These are phyloP conservation scores for Fraxinus anomala DNA, from an alignment of 257 asterid genomes.

Conservation along the genomic window DNA sequence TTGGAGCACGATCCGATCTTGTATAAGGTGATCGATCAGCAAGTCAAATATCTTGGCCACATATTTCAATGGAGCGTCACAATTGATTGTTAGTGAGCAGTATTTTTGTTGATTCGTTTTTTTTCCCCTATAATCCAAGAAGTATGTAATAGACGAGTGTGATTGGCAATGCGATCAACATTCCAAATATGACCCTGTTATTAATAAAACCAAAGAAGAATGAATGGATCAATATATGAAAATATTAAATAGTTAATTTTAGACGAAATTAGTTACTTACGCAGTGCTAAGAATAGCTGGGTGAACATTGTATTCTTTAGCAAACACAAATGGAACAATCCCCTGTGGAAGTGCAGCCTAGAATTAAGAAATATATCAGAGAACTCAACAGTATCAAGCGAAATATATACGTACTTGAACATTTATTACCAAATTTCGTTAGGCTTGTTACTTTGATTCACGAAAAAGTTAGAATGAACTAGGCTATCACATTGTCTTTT, in stretches of 20 bases:
- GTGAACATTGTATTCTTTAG: slow-evolving; percentile 37
- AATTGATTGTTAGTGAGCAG: too few species aligned
- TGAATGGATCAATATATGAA: background rate
- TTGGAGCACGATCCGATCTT: slow-evolving; percentile 24
- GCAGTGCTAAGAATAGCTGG: slow-evolving; percentile 37
- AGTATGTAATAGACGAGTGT: slow-evolving; percentile 58
- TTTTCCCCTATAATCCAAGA: slow-evolving; percentile 44
- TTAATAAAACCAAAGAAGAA: background rate
- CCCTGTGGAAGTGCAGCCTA: slow-evolving; percentile 43
- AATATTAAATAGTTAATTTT: background rate
- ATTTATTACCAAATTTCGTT: too few species aligned
- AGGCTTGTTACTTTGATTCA: too few species aligned
- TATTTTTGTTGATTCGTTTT: background rate
- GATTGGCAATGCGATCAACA: slow-evolving; percentile 70
- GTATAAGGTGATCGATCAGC: background rate
- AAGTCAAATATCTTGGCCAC: slow-evolving; percentile 16
- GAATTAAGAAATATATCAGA: background rate
- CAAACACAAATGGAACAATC: slow-evolving; percentile 39
- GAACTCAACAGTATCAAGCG: too few species aligned
- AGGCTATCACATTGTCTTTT: background rate
- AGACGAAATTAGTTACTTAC: slow-evolving; percentile 9
- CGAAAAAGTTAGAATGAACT: background rate
- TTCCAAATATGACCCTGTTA: slow-evolving; percentile 59
- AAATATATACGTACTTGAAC: too few species aligned
- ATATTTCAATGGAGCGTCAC: slow-evolving; percentile 9